Evolutionary conservation across 805 yeast genomes (phyloP).

Genomic region (Zygoascus ofunaensis): DNA sequence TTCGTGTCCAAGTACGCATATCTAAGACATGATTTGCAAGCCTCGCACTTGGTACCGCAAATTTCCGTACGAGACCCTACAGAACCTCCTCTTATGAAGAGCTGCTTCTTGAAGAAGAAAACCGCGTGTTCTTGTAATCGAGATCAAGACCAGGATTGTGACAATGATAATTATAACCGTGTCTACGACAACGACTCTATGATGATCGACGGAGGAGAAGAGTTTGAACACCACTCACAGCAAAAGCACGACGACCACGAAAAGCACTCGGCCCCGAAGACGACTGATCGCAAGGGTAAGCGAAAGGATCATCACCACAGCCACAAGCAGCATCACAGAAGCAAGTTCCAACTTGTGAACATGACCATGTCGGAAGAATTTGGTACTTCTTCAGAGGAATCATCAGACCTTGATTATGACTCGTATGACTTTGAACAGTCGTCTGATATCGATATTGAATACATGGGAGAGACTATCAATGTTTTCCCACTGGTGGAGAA

Average conservation of each 20-base stretch:
- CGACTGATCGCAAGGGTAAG: conserved; percentile 2
- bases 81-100: conserved; percentile 18
- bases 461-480: conserved; percentile 40
- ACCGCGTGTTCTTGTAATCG: conserved; percentile 1
- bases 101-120: conserved; percentile 5
- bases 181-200: neutral
- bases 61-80: conserved; percentile 38
- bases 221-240: conserved; percentile 4
- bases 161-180: neutral
- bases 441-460: conserved; percentile 37
- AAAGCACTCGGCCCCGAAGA: conserved; percentile 12
- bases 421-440: conserved; percentile 27
- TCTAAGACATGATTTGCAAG: conserved; percentile 63
- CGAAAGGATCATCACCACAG: neutral
- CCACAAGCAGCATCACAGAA: neutral
- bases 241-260: conserved; percentile 9
- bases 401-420: conserved; percentile 19
- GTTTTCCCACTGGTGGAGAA: conserved; percentile 87
- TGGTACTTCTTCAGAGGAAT: neutral
- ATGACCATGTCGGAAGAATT: neutral
- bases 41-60: conserved; percentile 64
- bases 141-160: neutral
- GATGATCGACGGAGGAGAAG: conserved; percentile 1
- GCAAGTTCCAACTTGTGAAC: neutral
- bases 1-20: conserved; percentile 86